Evolutionary conservation across 768 basidiomycete genomes (phyloP).

Genomic region (Agrocybe chaxingu): DNA sequence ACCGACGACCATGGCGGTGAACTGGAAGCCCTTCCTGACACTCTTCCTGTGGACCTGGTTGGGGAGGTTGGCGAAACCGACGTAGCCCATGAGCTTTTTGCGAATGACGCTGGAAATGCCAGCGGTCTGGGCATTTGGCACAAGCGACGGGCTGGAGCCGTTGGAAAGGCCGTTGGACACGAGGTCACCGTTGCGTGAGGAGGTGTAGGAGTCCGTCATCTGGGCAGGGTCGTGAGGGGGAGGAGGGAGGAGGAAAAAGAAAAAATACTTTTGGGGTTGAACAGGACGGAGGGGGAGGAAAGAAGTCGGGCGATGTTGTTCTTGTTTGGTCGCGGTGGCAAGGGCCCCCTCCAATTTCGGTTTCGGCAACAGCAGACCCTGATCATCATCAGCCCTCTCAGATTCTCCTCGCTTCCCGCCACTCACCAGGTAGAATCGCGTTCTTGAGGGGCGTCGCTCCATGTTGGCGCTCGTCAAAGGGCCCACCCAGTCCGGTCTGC

Average conservation of each 20-base stretch:
- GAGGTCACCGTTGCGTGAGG: constrained; percentile 62
- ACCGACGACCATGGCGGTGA: constrained; percentile 99
- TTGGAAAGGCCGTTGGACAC: constrained; percentile 59
- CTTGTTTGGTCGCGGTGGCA: constrained; percentile 46
- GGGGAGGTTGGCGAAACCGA: constrained; percentile 95
- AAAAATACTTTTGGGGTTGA: constrained; percentile 52
- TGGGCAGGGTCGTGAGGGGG: constrained; percentile 27
- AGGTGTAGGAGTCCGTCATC: constrained; percentile 78
- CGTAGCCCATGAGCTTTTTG: constrained; percentile 94
- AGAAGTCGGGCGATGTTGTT: constrained; percentile 45
- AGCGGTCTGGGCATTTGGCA: constrained; percentile 30
- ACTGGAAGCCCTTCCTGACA: constrained; percentile 97
- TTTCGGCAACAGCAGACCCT: constrained; percentile 48
- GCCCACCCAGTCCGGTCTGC: no score
- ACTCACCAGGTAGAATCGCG: constrained; percentile 29
- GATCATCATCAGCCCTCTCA: constrained; percentile 15
- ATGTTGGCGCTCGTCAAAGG: neutral
- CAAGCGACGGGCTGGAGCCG: constrained; percentile 62
- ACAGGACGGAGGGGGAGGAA: constrained; percentile 51
- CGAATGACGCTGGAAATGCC: constrained; percentile 53
- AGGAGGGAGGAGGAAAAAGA: constrained; percentile 26
- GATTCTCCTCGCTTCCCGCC: neutral
- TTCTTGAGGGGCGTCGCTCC: constrained; percentile 12
- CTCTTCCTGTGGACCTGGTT: constrained; percentile 99
- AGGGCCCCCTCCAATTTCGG: constrained; percentile 39